Evolutionary conservation across 2,329 filamentous ascomycete genomes (phyloP), one percentile per base, ranked within the genome.

Genomic region (Neonectria coccinea): DNA sequence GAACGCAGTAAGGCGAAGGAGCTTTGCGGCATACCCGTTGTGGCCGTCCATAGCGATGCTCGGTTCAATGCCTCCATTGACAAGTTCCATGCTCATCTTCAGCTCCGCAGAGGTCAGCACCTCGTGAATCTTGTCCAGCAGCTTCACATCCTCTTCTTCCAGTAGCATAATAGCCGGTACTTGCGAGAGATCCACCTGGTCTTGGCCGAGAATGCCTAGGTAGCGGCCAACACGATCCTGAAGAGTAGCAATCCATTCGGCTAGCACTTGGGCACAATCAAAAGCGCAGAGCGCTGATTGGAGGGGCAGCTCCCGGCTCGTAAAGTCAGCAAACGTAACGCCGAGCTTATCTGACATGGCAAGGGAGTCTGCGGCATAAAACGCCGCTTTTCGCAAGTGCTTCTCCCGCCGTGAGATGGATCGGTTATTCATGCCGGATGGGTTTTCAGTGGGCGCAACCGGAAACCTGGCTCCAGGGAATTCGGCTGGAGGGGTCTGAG

Each of bases 171-270:
- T 91, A 2, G 91, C 93, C 2, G 94, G 93, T 8, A 97, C 92
- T 70, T 94, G 90, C 1, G 85, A 84, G 56, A 93, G 85, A 72
- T 97, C 93, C 36, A 96, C 88, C 0, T 91, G 86, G 67, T 97
- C 92, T 63, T 91, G 90, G 12, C 95, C 95, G 2, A 98, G 85
- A 6, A 97, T 89, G 5, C 95, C 95, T 6, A 98, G 79, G 73
- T 96, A 97, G 5, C 89, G 89, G 0, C 95, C 95, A n/a, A 97
- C 92, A 9, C 96, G 91, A 74, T 97, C 94, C 78, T 99, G 96
- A 4, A 98, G 88, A 1, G 94, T 96, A 5, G 92, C 92, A 44
- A 96, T 88, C 95, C 95, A 99, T 79, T 98, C 95, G 0, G 93
- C 93, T 33, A 99, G 86, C 1, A 98, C 93, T 75, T 97, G 94